Conservation (phyloP, 139 green algal genomes). For the Diplosphaera chodatii region DNA sequence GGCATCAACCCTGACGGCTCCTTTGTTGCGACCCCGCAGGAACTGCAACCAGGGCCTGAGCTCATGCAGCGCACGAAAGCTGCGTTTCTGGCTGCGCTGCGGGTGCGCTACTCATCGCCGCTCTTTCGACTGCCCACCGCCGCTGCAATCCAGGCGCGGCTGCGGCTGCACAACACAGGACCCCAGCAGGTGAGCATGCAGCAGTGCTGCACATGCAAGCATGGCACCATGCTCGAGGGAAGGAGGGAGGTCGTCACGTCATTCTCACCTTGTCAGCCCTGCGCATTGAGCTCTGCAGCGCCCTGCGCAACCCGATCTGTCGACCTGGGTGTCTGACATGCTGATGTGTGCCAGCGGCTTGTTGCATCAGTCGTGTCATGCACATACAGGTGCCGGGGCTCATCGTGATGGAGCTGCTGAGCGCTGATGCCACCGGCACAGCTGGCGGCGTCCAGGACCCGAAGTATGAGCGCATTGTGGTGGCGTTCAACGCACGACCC, state of each 20-base stretch:
- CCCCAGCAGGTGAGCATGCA: constrained; percentile 12
- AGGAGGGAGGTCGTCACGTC: too few species aligned
- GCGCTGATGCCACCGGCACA: constrained; percentile 14
- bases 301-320: too few species aligned
- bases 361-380: too few species aligned
- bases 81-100: background rate
- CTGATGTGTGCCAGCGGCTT: too few species aligned
- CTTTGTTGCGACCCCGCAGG: too few species aligned
- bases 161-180: constrained; percentile 59
- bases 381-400: constrained; percentile 45
- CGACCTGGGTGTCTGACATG: too few species aligned
- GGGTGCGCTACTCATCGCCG: constrained; percentile 59
- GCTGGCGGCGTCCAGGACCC: constrained; percentile 29
- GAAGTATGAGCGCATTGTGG: constrained; percentile 29
- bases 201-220: too few species aligned
- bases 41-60: constrained; percentile 18
- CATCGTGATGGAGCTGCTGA: constrained; percentile 57
- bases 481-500: constrained; percentile 47
- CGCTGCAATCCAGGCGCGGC: constrained; percentile 47
- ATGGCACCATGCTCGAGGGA: background rate
- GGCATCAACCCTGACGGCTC: too few species aligned
- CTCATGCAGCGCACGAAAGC: constrained; percentile 19
- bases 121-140: constrained; percentile 66
- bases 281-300: too few species aligned
- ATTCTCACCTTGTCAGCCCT: too few species aligned